Conservation (phyloP, 371 early-diverging fungal genomes). For the Mucor piriformis region DNA sequence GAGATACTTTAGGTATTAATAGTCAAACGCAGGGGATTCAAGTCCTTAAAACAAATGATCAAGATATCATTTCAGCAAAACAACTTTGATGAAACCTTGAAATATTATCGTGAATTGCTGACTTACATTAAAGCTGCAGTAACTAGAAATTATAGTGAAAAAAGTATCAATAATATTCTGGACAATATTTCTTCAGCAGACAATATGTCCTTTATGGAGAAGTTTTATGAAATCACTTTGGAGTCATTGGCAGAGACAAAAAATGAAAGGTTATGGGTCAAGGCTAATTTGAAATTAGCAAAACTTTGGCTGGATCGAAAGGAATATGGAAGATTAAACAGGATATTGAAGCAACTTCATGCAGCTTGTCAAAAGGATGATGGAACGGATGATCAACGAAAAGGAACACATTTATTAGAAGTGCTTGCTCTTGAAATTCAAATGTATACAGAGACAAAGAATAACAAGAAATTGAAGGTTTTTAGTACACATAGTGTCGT, state of each 20-base stretch:
- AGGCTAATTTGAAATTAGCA: slow-evolving; percentile 90
- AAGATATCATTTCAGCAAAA: slow-evolving; percentile 80
- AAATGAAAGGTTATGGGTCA: slow-evolving; percentile 90
- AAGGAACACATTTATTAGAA: slow-evolving; percentile 91
- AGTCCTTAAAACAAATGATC: slow-evolving; percentile 91
- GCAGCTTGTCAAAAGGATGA: slow-evolving; percentile 80
- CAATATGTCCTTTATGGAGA: slow-evolving; percentile 81
- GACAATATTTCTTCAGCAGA: slow-evolving; percentile 80
- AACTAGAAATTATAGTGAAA: slow-evolving; percentile 92
- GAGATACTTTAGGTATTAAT: not conserved
- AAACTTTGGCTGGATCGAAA: slow-evolving; percentile 87
- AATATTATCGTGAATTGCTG: slow-evolving; percentile 78
- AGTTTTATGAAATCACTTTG: slow-evolving; percentile 83
- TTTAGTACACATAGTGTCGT: slow-evolving; percentile 25
- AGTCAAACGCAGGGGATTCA: slow-evolving; percentile 80
- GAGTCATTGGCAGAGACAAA: slow-evolving; percentile 73
- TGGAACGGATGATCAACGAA: slow-evolving; percentile 84
- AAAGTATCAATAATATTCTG: slow-evolving; percentile 93
- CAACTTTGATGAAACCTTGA: slow-evolving; percentile 69
- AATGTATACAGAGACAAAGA: slow-evolving; percentile 88
- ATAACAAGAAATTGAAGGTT: slow-evolving; percentile 82
- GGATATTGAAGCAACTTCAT: slow-evolving; percentile 79
- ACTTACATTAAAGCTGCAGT: slow-evolving; percentile 83
- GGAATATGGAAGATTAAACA: slow-evolving; percentile 72
- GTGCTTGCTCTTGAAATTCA: slow-evolving; percentile 92